Evolutionary conservation across 2,329 filamentous ascomycete genomes (phyloP), one percentile per base, ranked within the genome.

Genomic region (Beauveria scarabaeidicola): DNA sequence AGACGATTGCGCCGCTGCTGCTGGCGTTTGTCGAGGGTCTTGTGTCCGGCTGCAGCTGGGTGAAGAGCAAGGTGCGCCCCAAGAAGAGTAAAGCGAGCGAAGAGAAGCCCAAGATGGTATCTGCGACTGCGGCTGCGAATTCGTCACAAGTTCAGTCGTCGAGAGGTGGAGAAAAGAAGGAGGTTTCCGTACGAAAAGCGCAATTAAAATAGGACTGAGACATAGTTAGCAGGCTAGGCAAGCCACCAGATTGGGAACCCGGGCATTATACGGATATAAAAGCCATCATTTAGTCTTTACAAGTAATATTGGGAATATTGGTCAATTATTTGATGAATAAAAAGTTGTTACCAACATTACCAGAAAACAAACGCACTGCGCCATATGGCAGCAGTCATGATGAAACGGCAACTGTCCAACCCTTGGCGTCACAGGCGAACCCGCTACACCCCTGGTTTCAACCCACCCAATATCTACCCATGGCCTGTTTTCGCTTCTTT

Each of bases 1-100:
- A 65, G 55, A 62, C 62, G 1, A 64, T 64, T 56, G 63, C 64
- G 11, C 64, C 64, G 36, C 27, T 62, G 5, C 52, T 65, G 23
- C 51, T 65, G 10, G n/a, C 43, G 2, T n/a, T 61, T 7, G 62
- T 64, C 13, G 64, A 64, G 41, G 63, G 61, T 59, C 55, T 62
- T 44, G 63, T 65, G 60, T 59, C 63, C 43, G 53, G 48, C 29
- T 48, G 60, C 25, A 27, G 17, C 36, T 58, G 50, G 54, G n/a
- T 58, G 21, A 29, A 51, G 25, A n/a, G 41, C 15, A 58, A 21
- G 29, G 5, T 58, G 47, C 38, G 19, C 19, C 36, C 13, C 1
- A 15, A 23, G n/a, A 57, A 38, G 19, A 8, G 15, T 5, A n/a
- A 29, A 6, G 41, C 13, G 23, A 6, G 8, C 0, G 32, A 43